Evolutionary conservation across 2,329 filamentous ascomycete genomes (phyloP).

Genomic region (Curvularia sp.): DNA sequence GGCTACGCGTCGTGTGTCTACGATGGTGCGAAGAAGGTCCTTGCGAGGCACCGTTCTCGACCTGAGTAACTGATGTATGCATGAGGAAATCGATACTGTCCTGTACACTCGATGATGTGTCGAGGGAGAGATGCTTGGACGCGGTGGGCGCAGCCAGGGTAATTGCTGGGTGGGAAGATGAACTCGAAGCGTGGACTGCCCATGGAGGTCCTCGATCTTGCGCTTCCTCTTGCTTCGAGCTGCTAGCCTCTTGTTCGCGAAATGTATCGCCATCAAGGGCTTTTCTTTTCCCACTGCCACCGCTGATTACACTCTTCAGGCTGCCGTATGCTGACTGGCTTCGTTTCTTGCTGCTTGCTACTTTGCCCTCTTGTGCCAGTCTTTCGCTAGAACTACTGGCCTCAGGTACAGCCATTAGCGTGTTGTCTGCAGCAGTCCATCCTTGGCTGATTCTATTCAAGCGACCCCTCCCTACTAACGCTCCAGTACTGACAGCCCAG

Average conservation of each 20-base stretch:
- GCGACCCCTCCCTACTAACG: conserved; percentile 41
- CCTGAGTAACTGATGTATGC: conserved; percentile 15
- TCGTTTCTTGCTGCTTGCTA: conserved; percentile 37
- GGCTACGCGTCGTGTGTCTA: conserved; percentile 32
- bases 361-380: conserved; percentile 42
- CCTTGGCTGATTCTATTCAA: conserved; percentile 43
- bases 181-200: conserved; percentile 37
- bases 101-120: conserved; percentile 39
- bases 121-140: conserved; percentile 48
- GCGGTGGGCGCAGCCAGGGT: conserved; percentile 44
- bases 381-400: conserved; percentile 56
- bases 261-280: conserved; percentile 32
- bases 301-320: conserved; percentile 50
- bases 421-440: conserved; percentile 49
- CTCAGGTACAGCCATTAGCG: conserved; percentile 57
- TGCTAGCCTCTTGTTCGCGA: conserved; percentile 27
- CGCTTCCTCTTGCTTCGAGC: conserved; percentile 17
- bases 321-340: conserved; percentile 50
- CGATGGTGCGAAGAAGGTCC: conserved; percentile 30
- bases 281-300: conserved; percentile 42
- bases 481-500: conserved; percentile 41
- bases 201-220: conserved; percentile 35
- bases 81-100: conserved; percentile 26
- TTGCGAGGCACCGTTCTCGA: conserved; percentile 22
- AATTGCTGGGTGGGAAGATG: conserved; percentile 42